phyloP scores from a whole-genome alignment of 2,329 filamentous ascomycete species.

The Amylocarpus encephaloides region DNA sequence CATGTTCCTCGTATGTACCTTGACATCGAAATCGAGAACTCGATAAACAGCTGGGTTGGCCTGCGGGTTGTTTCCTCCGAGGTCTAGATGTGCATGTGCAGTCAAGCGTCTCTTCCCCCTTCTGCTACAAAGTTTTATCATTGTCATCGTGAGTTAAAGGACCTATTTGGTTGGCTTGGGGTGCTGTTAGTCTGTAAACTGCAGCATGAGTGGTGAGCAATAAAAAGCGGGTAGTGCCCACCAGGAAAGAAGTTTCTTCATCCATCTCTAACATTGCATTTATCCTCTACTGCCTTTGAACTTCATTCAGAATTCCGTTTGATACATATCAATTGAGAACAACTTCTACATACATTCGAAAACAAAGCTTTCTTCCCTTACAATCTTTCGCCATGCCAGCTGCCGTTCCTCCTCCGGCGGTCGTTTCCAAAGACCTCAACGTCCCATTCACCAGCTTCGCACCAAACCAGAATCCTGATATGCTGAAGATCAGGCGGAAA shows the following conservation, averaged over 20 bases:
- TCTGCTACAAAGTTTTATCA: too few relatives aligned
- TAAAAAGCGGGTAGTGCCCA: too few relatives aligned
- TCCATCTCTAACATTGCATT: too few relatives aligned
- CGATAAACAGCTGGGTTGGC: conserved; percentile 7
- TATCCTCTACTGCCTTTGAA: too few relatives aligned
- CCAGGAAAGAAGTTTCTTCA: too few relatives aligned
- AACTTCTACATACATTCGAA: not conserved
- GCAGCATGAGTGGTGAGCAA: too few relatives aligned
- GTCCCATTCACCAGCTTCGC: conserved; percentile 24
- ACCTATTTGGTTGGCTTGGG: too few relatives aligned
- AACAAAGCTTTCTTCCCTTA: not conserved
- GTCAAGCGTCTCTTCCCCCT: not conserved
- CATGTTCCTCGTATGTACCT: not conserved
- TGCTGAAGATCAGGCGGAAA: conserved; percentile 43
- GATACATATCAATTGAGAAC: too few relatives aligned
- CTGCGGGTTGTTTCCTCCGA: not conserved
- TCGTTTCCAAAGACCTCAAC: conserved; percentile 28
- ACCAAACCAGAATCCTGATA: conserved; percentile 22
- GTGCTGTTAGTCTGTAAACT: too few relatives aligned
- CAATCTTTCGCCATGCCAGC: conserved; percentile 34
- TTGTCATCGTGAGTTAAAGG: too few relatives aligned
- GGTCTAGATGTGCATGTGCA: not conserved
- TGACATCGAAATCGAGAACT: conserved; percentile 11
- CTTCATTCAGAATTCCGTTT: too few relatives aligned
- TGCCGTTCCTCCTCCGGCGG: conserved; percentile 32